A percentile compares a stretch with the other conserved stretches of the same genome.
Conservation (phyloP, 2,329 filamentous ascomycete species). For the Triangularia verruculosa region DNA sequence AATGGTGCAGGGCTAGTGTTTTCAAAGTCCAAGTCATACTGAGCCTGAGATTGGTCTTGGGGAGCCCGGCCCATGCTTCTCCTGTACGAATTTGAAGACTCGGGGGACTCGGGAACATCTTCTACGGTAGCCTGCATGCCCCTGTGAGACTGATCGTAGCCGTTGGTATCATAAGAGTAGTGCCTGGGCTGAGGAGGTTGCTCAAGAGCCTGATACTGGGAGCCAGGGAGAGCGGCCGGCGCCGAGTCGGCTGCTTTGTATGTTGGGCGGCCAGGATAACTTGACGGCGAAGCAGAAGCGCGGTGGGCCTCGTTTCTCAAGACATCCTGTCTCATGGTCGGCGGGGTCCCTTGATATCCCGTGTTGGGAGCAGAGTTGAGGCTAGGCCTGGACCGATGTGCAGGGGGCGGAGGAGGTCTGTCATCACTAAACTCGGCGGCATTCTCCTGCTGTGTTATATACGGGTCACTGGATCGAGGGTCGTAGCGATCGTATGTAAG, state of each 20-base stretch:
- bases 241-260: slow-evolving; percentile 52
- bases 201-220: slow-evolving; percentile 34
- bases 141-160: slow-evolving; percentile 45
- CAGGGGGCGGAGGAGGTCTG: slow-evolving; percentile 55
- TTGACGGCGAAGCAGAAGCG: slow-evolving; percentile 41
- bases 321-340: slow-evolving; percentile 57
- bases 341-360: slow-evolving; percentile 39
- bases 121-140: slow-evolving; percentile 63
- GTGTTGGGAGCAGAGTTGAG: slow-evolving; percentile 43
- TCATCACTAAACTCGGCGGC: slow-evolving; percentile 37
- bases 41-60: slow-evolving; percentile 19
- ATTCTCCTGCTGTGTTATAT: slow-evolving; percentile 30
- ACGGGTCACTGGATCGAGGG: slow-evolving; percentile 33
- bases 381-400: slow-evolving; percentile 49
- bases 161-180: slow-evolving; percentile 47
- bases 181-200: slow-evolving; percentile 43
- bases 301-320: slow-evolving; percentile 56
- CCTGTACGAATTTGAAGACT: slow-evolving; percentile 29
- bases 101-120: slow-evolving; percentile 57
- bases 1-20: slow-evolving; percentile 44
- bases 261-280: slow-evolving; percentile 52
- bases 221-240: slow-evolving; percentile 34
- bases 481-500: slow-evolving; percentile 41
- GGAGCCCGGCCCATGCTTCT: slow-evolving; percentile 29
- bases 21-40: slow-evolving; percentile 25